Base-by-base conservation (phyloP, 2,329 filamentous ascomycete genomes). In the Alternaria tenuissima region DNA sequence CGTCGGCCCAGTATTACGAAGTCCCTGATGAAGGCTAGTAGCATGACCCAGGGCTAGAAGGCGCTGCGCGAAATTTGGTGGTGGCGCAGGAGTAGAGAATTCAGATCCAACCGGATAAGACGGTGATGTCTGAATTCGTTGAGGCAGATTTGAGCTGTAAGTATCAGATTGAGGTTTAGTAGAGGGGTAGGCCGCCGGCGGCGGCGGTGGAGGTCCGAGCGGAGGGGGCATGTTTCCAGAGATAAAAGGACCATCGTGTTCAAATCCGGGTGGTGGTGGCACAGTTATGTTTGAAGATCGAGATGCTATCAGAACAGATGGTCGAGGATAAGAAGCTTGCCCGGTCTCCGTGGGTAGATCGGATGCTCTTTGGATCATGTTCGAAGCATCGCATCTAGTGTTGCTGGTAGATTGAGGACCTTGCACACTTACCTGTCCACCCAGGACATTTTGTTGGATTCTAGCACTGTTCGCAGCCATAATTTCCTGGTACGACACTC, bases 31-130 rank as follows among this genome's bases (percentile, higher is more conserved):
- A 32, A 30, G 24, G 9, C 32, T 49, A 26, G 24, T 4, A 30
- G 32, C 4, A 16, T 36, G 49, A 8, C 20, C 28, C 18, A 52
- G 44, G 7, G 55, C 55, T 20, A 30, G 5, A 14, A 58, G 55
- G 5, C 55, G 44, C 20, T 58, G 59, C 20, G 44, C 39, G 18
- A 59, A 55, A 36, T 32, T 26, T 46, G 51, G 46, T 11, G 46
- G 52, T 30, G 34, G n/a, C 8, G 16, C 36, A 43, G 38, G 41
- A 18, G 9, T 16, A 32, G 46, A 34, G 16, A 55, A 39, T 14
- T 47, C 41, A 26, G 47, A 34, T 30, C 41, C 47, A 2, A 47
- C 30, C 3, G 54, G 44, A 32, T 46, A 32, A 28, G 46, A 26
- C 7, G 44, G 36, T 2, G 32, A 30, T 1, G 32, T 2, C n/a